Base-by-base conservation (phyloP, 129 eudicot genomes). In the Oenanthe sinensis region DNA sequence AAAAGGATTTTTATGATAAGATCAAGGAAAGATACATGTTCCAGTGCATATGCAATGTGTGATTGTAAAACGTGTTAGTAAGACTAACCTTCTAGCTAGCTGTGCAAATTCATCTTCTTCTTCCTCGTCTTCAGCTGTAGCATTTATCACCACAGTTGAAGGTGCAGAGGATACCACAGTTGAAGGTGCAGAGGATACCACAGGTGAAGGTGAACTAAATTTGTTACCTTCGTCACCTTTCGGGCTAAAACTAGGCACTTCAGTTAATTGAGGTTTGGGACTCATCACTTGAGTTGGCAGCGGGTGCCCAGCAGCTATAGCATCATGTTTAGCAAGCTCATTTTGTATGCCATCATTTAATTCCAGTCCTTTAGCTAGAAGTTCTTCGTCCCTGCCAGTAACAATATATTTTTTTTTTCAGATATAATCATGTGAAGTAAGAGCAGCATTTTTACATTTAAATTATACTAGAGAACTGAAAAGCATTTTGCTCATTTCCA, bases 321-420 rank as follows among this genome's bases (percentile, higher is more conserved):
- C 97, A 74, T 96, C 99, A 42, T 96, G 97, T 80, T 83, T 90
- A 44, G 91, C 97, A 8, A 92, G 89, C 72, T 83, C 87, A 74
- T 50, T 79, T 77, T 92, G 97, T 46, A 92, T 52, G 76, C 58
- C 69, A 75, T 92, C 97, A 58, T 92, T 90, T 62, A 92, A 82
- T 43, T 92, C 93, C 71, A 92, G 94, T 43, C 97, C 93, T 75
- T 81, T 87, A 52, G 82, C 82, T 68, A 96, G 97, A 86, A 96
- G 89, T 75, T 89, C 97, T 87, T 96, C 99, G 72, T 92, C 96
- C 77, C 98, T 94, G 85, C 70, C 62, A 55, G 75, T 48, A 82
- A 2, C 5, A 54, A 28, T 49, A 45, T 12, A 54, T 46, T 1
- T 39, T 39, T 42, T 48, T 68, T 15, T 17, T 22, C 28, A 10